Evolutionary conservation across 768 basidiomycete species (phyloP).

Genomic region (Mrakia frigida): DNA sequence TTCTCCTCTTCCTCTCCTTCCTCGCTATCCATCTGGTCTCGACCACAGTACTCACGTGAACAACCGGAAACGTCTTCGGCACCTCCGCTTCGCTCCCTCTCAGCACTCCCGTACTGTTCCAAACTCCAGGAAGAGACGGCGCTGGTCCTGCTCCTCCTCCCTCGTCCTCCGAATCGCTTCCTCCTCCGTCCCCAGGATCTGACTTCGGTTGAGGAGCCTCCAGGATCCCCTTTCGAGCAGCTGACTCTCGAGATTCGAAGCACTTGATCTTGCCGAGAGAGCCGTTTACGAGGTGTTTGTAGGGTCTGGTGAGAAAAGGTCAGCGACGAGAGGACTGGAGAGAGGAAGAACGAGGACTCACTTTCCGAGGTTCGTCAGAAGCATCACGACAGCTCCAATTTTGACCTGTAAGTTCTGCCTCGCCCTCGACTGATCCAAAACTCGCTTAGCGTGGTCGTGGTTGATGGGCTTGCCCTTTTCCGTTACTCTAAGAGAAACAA

Average conservation of each 20-base stretch:
- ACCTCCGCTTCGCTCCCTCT: not conserved
- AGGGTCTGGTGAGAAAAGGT: not conserved
- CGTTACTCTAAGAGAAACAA: not conserved
- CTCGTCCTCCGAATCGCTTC: not conserved
- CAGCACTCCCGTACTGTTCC: not conserved
- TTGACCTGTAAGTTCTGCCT: not conserved
- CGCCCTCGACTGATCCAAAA: conserved; percentile 6
- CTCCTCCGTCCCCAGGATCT: not conserved
- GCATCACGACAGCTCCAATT: conserved; percentile 12
- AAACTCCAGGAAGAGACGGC: not conserved
- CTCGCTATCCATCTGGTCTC: not conserved
- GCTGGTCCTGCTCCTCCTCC: not conserved
- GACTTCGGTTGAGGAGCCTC: not conserved
- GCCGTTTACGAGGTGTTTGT: conserved; percentile 12
- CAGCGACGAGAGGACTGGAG: not conserved
- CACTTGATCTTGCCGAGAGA: conserved; percentile 10
- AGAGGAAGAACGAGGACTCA: not conserved
- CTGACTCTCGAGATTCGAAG: not conserved
- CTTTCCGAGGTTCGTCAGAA: not conserved
- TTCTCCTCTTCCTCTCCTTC: not conserved
- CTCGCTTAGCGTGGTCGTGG: not conserved
- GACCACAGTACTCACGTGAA: not conserved
- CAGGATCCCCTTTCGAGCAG: not conserved
- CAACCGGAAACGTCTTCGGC: not conserved
- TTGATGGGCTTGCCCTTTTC: not conserved